A percentile compares a stretch with the other conserved stretches of the same genome.
Evolutionary conservation across 768 basidiomycete species (phyloP).

Genomic region (Mycena maculata): DNA sequence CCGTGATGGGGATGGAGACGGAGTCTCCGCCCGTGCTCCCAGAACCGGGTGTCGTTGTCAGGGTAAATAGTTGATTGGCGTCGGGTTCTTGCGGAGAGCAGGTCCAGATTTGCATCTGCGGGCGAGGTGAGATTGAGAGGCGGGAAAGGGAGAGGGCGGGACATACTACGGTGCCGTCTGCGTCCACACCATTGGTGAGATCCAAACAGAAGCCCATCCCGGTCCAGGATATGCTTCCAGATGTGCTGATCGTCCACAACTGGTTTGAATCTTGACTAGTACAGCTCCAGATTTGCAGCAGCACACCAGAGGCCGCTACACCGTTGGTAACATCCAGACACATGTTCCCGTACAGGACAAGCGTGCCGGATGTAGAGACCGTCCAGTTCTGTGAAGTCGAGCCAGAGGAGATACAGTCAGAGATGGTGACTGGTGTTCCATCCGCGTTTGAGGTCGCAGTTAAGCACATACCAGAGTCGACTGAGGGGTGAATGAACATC

Average conservation of each 20-base stretch:
- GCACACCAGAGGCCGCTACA: no score
- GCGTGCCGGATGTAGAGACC: slow-evolving; percentile 19
- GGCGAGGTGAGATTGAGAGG: slow-evolving; percentile 11
- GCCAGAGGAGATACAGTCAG: slow-evolving; percentile 21
- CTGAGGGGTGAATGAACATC: slow-evolving; percentile 21
- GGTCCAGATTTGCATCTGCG: slow-evolving; percentile 28
- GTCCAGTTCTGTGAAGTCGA: slow-evolving; percentile 21
- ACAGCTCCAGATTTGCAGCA: slow-evolving; percentile 24
- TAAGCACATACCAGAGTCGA: slow-evolving; percentile 20
- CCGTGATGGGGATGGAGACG: slow-evolving; percentile 21
- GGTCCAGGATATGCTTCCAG: slow-evolving; percentile 24
- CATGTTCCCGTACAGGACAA: slow-evolving; percentile 23
- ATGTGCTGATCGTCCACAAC: slow-evolving; percentile 16
- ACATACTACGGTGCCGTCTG: slow-evolving; percentile 20
- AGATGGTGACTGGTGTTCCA: slow-evolving; percentile 24
- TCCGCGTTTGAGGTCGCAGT: slow-evolving; percentile 21
- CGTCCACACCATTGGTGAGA: slow-evolving; percentile 18
- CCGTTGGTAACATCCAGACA: slow-evolving; percentile 24
- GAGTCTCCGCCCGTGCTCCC: slow-evolving; percentile 19
- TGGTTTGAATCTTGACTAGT: slow-evolving; percentile 17
- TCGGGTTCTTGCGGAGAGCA: slow-evolving; percentile 11
- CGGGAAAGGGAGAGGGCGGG: background rate
- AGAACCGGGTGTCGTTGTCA: slow-evolving; percentile 24
- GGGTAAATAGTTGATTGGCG: slow-evolving; percentile 23
- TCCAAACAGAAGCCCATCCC: slow-evolving; percentile 18